Evolutionary conservation across 2,329 filamentous ascomycete species (phyloP).

Genomic region (Annulohypoxylon truncatum): DNA sequence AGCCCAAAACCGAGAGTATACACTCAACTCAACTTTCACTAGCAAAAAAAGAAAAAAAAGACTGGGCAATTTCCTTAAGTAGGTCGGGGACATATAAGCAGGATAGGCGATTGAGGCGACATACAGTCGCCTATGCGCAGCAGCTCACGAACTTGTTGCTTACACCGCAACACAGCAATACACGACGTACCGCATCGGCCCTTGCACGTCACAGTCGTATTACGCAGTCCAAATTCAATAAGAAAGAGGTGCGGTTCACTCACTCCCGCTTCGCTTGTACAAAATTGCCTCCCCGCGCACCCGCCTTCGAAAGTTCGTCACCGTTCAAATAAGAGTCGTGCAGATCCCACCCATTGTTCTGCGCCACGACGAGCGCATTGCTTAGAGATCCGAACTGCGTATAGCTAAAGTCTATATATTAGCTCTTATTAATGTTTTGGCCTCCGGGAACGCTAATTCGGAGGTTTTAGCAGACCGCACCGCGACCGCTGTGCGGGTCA

Average conservation of each 20-base stretch:
- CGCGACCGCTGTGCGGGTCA: slow-evolving; percentile 20
- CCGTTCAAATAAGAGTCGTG: slow-evolving; percentile 20
- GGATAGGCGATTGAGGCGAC: slow-evolving; percentile 31
- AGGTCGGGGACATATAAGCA: slow-evolving; percentile 30
- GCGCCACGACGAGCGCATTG: slow-evolving; percentile 29
- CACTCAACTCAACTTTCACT: slow-evolving; percentile 38
- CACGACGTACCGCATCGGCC: slow-evolving; percentile 33
- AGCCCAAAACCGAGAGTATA: slow-evolving; percentile 27
- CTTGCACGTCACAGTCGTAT: slow-evolving; percentile 45
- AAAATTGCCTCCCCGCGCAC: slow-evolving; percentile 46
- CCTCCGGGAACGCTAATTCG: slow-evolving; percentile 13
- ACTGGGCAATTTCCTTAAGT: slow-evolving; percentile 6
- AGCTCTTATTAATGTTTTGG: slow-evolving; percentile 24
- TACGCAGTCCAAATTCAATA: slow-evolving; percentile 46
- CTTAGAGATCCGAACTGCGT: slow-evolving; percentile 3
- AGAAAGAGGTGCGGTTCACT: slow-evolving; percentile 46
- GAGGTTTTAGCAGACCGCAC: slow-evolving; percentile 15
- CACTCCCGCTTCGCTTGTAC: slow-evolving; percentile 44
- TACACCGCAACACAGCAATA: slow-evolving; percentile 46
- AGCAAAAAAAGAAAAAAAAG: slow-evolving; percentile 3
- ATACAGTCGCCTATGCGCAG: slow-evolving; percentile 43
- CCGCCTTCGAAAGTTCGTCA: slow-evolving; percentile 37
- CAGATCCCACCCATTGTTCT: slow-evolving; percentile 35
- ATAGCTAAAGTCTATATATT: slow-evolving; percentile 16
- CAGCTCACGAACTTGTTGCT: slow-evolving; percentile 42